phyloP scores from a whole-genome alignment of 805 yeast genomes.

The Candida maris region DNA sequence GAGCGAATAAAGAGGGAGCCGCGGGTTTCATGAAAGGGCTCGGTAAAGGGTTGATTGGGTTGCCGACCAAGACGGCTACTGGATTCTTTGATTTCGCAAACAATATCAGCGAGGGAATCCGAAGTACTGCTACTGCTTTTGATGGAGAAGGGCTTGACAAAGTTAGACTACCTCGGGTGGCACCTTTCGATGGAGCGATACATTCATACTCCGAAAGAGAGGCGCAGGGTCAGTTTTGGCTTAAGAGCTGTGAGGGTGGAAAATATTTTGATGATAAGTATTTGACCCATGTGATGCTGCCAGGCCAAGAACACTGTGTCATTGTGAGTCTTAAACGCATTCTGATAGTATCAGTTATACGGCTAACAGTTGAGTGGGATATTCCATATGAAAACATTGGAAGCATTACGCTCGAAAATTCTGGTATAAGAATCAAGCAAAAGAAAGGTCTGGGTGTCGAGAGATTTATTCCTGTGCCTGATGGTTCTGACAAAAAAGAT shows the following conservation, averaged over 20 bases:
- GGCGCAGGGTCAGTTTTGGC: conserved; percentile 92
- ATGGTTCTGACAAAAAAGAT: conserved; percentile 55
- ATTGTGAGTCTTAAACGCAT: conserved; percentile 72
- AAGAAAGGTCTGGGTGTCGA: conserved; percentile 38
- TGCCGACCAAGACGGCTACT: conserved; percentile 95
- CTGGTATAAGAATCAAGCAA: conserved; percentile 71
- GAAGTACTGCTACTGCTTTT: conserved; percentile 86
- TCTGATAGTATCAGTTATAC: conserved; percentile 60
- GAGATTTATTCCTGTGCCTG: conserved; percentile 74
- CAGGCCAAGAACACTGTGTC: conserved; percentile 76
- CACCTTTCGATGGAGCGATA: conserved; percentile 69
- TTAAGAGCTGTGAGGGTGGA: conserved; percentile 82
- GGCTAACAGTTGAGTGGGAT: conserved; percentile 66
- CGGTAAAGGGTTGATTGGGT: conserved; percentile 91
- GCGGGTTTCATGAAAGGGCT: conserved; percentile 89
- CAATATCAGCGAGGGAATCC: conserved; percentile 89
- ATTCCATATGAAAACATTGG: conserved; percentile 61
- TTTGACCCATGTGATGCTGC: conserved; percentile 78
- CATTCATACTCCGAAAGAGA: conserved; percentile 74
- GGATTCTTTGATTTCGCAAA: conserved; percentile 92
- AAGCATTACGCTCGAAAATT: conserved; percentile 68
- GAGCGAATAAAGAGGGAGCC: conserved; percentile 86
- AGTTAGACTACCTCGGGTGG: conserved; percentile 76
- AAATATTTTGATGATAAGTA: conserved; percentile 66
- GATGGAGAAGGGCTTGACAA: conserved; percentile 75